Evolutionary conservation across 23 red algal genomes (phyloP).

Genomic region (Pyropia haitanensis): DNA sequence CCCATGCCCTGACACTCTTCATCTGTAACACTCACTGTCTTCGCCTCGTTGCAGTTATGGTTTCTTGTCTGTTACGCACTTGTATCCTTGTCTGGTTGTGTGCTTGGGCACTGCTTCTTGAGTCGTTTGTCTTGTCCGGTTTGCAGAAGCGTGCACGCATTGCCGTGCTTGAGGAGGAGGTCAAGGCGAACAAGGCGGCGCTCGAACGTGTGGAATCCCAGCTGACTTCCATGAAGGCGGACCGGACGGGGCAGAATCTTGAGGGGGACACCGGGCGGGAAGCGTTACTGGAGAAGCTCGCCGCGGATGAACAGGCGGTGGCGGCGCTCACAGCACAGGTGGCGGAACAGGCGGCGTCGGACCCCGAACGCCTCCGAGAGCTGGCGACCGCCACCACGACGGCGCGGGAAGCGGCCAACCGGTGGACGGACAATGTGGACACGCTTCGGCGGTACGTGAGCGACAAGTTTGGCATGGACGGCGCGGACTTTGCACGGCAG

Average conservation of each 20-base stretch:
- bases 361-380: slow-evolving; percentile 61
- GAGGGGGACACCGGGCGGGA: slow-evolving; percentile 47
- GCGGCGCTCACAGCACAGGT: slow-evolving; percentile 28
- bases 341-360: slow-evolving; percentile 43
- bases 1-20: no score
- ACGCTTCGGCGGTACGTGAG: slow-evolving; percentile 51
- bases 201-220: no score
- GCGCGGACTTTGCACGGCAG: slow-evolving; percentile 55
- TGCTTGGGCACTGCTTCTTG: no score
- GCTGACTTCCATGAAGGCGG: neutral
- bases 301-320: slow-evolving; percentile 9
- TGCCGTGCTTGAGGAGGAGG: no score
- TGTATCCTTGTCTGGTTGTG: no score
- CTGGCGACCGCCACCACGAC: slow-evolving; percentile 23
- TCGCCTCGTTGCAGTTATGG: no score
- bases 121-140: no score
- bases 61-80: no score
- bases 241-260: neutral
- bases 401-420: slow-evolving; percentile 49
- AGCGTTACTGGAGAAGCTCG: slow-evolving; percentile 22
- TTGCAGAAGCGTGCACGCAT: no score
- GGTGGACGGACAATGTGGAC: slow-evolving; percentile 92
- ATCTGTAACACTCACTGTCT: no score
- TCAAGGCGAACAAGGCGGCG: no score
- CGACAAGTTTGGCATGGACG: slow-evolving; percentile 55